Evolutionary conservation across 768 basidiomycete genomes (phyloP), one percentile per base, ranked within the genome.

Genomic region (Bullera alba): DNA sequence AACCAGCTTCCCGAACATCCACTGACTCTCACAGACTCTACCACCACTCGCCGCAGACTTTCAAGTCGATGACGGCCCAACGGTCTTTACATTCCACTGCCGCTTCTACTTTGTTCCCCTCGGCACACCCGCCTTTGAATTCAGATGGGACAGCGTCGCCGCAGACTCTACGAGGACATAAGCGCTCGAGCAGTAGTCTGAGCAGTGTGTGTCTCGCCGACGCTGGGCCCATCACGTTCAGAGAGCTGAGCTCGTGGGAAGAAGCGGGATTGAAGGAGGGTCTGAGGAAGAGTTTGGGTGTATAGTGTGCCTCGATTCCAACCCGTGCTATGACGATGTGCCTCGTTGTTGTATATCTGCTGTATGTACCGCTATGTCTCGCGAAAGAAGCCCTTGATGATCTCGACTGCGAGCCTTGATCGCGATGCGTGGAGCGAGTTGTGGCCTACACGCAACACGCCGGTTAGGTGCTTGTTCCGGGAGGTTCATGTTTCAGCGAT

Each of bases 31-130:
- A 21, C 10, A 68, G 66, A 27, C 46, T 68, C 23, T 63, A 61
- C 28, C 53, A 63, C 29, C 58, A 65, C 49, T 68, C 66, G 8
- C 56, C 36, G 16, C 60, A 65, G 16, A 65, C 66, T 1, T 68
- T 68, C 57, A 36, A 58, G 6, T 62, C 58, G 17, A 54, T 65
- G 50, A 65, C 61, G 8, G 43, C 63, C 10, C 60, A 65, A 48
- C 44, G 63, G 22, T 51, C 66, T 0, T 27, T 52, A 4, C 51
- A 54, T 8, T 60, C 66, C 16, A 53, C 57, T 21, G 51, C n/a
- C 2, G 27, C 46, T 12, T 35, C 28, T 22, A 36, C 54, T 15
- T 62, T 27, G 55, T 42, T 56, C 46, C 42, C 23, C 37, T 21
- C 35, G 27, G 5, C n/a, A 29, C 35, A 15, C 1, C 17, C 30